Percentiles rank a stretch among this genome's conserved stretches.
Evolutionary conservation across 1,284 basidiomycete species (phyloP).

Genomic region (Mycosarcoma mackinlayi): DNA sequence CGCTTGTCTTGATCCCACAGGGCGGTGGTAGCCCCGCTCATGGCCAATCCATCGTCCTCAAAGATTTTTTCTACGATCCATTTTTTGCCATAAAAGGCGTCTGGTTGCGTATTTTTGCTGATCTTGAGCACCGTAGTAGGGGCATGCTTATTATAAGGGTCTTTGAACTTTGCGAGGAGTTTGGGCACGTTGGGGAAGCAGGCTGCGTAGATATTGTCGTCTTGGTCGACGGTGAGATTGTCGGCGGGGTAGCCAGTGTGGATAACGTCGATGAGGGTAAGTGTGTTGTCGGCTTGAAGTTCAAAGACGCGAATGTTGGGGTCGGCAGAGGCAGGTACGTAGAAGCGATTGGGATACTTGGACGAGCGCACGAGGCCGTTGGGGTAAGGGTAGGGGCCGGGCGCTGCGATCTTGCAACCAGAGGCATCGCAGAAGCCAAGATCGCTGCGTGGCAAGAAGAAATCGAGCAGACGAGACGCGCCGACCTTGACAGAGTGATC

Average conservation of each 20-base stretch:
- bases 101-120: conserved; percentile 45
- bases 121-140: conserved; percentile 48
- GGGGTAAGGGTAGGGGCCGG: conserved; percentile 37
- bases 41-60: conserved; percentile 48
- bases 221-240: conserved; percentile 51
- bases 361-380: conserved; percentile 45
- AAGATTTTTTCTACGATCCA: conserved; percentile 55
- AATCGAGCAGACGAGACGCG: conserved; percentile 23
- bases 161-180: conserved; percentile 37
- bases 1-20: conserved; percentile 30
- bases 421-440: conserved; percentile 51
- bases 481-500: conserved; percentile 55
- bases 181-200: conserved; percentile 47
- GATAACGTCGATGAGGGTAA: conserved; percentile 48
- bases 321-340: conserved; percentile 37
- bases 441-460: conserved; percentile 34
- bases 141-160: conserved; percentile 30
- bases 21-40: conserved; percentile 39
- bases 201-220: conserved; percentile 50
- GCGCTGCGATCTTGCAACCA: conserved; percentile 57
- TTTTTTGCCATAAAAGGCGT: conserved; percentile 58
- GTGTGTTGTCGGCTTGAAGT: conserved; percentile 50
- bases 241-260: conserved; percentile 50
- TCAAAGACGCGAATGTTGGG: conserved; percentile 47
- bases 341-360: conserved; percentile 38